phyloP scores from a whole-genome alignment of 768 basidiomycete genomes.

The Tulasnella calospora region DNA sequence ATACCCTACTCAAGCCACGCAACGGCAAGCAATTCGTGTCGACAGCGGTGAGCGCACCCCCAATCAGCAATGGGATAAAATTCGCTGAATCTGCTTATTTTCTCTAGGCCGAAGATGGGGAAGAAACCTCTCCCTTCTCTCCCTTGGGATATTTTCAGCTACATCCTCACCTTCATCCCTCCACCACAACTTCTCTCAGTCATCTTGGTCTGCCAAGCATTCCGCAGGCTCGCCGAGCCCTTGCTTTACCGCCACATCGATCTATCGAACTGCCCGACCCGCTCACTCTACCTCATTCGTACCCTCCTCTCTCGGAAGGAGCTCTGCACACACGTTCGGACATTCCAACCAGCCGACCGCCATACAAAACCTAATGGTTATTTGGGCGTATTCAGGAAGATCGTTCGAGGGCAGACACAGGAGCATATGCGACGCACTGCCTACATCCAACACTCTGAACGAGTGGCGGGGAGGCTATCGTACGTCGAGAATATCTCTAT shows the following conservation, averaged over 20 bases:
- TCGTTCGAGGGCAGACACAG: background rate
- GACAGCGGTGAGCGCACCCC: background rate
- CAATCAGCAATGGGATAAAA: background rate
- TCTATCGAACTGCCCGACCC: background rate
- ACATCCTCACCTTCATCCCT: background rate
- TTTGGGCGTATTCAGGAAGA: background rate
- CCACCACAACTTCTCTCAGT: background rate
- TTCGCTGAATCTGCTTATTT: background rate
- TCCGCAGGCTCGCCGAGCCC: slow-evolving; percentile 5
- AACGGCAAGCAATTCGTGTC: background rate
- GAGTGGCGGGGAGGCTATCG: background rate
- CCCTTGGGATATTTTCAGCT: slow-evolving; percentile 1
- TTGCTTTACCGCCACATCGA: slow-evolving; percentile 12
- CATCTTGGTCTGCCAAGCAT: slow-evolving; percentile 5
- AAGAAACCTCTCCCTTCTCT: background rate
- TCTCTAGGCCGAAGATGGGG: background rate
- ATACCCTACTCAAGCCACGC: background rate
- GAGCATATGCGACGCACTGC: background rate
- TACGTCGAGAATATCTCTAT: slow-evolving; percentile 9
- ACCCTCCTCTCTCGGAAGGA: background rate
- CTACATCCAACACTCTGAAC: background rate
- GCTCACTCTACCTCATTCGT: slow-evolving; percentile 4
- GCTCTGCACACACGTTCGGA: background rate
- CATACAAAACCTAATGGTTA: background rate
- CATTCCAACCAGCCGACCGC: background rate